Percentiles rank a stretch among this genome's conserved stretches.
Evolutionary conservation across 2,329 filamentous ascomycete genomes (phyloP).

Genomic region (Pseudonectria buxi): DNA sequence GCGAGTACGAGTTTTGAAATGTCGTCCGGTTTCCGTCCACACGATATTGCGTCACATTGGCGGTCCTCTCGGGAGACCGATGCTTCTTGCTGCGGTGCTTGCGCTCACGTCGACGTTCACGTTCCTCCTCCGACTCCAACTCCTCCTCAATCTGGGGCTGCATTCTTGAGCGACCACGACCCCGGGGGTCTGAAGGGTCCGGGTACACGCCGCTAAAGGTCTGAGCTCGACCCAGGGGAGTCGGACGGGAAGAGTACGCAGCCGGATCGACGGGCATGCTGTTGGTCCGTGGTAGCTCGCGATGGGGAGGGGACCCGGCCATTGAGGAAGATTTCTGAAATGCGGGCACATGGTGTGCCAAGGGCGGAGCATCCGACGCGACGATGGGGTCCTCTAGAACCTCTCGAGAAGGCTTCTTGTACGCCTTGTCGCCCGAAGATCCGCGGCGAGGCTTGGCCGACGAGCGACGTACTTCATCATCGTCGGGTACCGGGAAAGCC

Average conservation of each 20-base stretch:
- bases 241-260: constrained; percentile 21
- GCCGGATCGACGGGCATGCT: constrained; percentile 27
- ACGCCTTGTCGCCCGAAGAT: constrained; percentile 27
- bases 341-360: constrained; percentile 20
- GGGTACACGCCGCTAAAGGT: constrained; percentile 25
- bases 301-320: constrained; percentile 28
- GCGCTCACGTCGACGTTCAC: constrained; percentile 23
- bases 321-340: constrained; percentile 20
- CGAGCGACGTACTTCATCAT: constrained; percentile 27
- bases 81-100: constrained; percentile 32
- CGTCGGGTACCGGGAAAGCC: constrained; percentile 23
- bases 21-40: constrained; percentile 23
- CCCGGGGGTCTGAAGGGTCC: constrained; percentile 23
- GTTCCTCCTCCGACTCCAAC: constrained; percentile 29
- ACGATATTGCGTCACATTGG: constrained; percentile 23
- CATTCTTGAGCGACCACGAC: constrained; percentile 31
- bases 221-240: constrained; percentile 25
- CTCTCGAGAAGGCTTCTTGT: constrained; percentile 26
- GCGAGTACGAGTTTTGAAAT: constrained; percentile 22
- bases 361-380: constrained; percentile 24
- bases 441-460: constrained; percentile 27
- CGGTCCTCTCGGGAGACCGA: constrained; percentile 26
- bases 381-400: constrained; percentile 26
- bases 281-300: constrained; percentile 25
- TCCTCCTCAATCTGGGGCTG: constrained; percentile 30